Base-by-base conservation (phyloP, 2,329 filamentous ascomycete genomes). In the Metarhizium humberi region DNA sequence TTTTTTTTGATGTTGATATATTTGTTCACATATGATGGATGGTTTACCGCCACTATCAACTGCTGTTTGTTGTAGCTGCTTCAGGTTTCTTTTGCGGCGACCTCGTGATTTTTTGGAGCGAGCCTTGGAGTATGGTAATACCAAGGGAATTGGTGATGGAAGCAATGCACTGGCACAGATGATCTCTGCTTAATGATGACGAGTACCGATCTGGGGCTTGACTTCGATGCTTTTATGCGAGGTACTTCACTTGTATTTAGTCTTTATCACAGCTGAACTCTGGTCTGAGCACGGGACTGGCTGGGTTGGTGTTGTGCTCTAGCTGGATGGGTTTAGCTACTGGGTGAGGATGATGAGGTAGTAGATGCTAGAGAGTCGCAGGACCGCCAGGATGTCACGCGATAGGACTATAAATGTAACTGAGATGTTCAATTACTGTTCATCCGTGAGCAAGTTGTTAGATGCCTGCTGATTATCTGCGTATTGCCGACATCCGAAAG, bases 1-100 rank as follows among this genome's bases (percentile, higher is more conserved):
- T 32, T 36, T 25, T 52, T 45, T 50, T 50, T 56, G 46, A 52
- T 52, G 50, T 52, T 42, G 50, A 55, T 52, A 51, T 55, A 45
- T 16, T 50, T 18, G 49, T 6, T 45, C 47, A 56, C 51, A 56
- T 56, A 46, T 29, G 46, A 16, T 32, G 38, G 51, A 36, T 53
- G 45, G 48, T 49, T 7, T 46, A 47, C 20, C 30, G 6, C 38
- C 38, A 8, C 45, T 40, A n/a, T 38, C n/a, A 36, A 11, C 20
- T 40, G 25, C 18, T 6, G 16, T 18, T 30, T 18, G 18, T 48
- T 18, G 25, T 30, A n/a, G 25, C 25, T 18, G 13, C 30, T 30
- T 25, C 6, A 8, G n/a, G 14, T 48, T 30, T 48, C 13, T 29
- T 29, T 48, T 30, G 4, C 13, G 45, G 11, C 25, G 13, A 48